Conservation (phyloP, 2,329 filamentous ascomycete genomes). For the Pseudogymnoascus pannorum region DNA sequence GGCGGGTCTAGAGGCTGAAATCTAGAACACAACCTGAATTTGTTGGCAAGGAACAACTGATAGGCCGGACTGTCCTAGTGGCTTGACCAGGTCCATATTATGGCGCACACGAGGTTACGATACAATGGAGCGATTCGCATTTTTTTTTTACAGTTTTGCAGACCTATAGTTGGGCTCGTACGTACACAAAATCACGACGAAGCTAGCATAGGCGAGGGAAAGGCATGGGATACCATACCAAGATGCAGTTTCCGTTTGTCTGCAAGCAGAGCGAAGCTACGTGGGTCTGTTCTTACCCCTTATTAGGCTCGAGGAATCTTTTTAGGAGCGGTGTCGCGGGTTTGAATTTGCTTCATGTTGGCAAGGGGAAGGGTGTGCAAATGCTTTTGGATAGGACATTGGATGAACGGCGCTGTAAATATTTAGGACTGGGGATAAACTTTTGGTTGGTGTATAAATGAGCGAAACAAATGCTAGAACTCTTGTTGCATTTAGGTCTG, state of each 20-base stretch:
- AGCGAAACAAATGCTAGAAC: slow-evolving; percentile 2
- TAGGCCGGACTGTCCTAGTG: not conserved
- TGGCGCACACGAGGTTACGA: not conserved
- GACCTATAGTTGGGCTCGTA: not conserved
- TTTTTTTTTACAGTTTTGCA: not conserved
- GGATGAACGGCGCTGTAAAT: slow-evolving; percentile 1
- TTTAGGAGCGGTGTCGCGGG: not conserved
- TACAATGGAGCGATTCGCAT: slow-evolving; percentile 2
- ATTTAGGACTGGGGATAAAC: not conserved
- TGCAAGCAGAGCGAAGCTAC: not conserved
- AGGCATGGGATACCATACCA: slow-evolving; percentile 6
- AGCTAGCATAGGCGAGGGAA: not conserved
- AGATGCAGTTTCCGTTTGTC: not conserved
- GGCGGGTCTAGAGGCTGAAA: slow-evolving; percentile 5
- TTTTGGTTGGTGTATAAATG: slow-evolving; percentile 6
- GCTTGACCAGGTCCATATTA: not conserved
- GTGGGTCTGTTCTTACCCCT: not conserved
- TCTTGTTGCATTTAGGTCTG: not conserved
- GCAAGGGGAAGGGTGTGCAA: not conserved
- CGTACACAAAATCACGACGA: not conserved
- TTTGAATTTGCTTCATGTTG: slow-evolving; percentile 1
- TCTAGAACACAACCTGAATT: not conserved
- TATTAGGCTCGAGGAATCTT: not conserved
- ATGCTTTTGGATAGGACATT: not conserved
- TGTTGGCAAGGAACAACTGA: not conserved